A percentile compares a stretch with the other conserved stretches of the same genome.
Conservation (phyloP, 2,329 filamentous ascomycete species). For the Paecilomyces sp. region DNA sequence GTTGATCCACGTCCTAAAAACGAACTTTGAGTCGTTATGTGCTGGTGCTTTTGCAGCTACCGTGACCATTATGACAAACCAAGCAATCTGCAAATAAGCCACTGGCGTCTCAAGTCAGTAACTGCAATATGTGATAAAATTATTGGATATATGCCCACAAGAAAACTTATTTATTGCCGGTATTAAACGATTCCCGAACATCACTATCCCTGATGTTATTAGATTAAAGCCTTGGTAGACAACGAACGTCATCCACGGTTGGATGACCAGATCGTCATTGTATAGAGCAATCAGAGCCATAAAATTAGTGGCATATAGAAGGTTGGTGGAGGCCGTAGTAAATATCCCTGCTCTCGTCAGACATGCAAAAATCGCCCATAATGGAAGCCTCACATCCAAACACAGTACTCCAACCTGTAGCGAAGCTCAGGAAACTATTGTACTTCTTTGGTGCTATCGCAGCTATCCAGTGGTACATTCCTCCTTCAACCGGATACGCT, state of each 20-base stretch:
- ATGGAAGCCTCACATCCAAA: conserved; percentile 25
- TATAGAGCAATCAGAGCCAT: conserved; percentile 40
- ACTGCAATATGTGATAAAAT: no score
- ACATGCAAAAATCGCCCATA: not conserved
- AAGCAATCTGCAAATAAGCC: conserved; percentile 42
- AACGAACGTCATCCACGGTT: conserved; percentile 45
- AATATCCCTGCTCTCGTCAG: conserved; percentile 31
- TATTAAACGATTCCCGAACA: conserved; percentile 43
- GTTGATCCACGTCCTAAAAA: conserved; percentile 48
- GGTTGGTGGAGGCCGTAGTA: conserved; percentile 38
- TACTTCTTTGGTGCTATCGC: conserved; percentile 36
- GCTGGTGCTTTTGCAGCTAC: conserved; percentile 41
- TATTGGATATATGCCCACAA: conserved; percentile 11
- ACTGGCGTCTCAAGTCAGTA: conserved; percentile 13
- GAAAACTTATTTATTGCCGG: conserved; percentile 40
- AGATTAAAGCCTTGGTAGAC: conserved; percentile 33
- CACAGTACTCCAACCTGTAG: conserved; percentile 39
- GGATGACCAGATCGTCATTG: conserved; percentile 30
- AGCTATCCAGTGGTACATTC: conserved; percentile 48
- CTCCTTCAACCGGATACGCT: conserved; percentile 43
- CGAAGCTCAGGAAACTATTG: conserved; percentile 37
- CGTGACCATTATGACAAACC: conserved; percentile 42
- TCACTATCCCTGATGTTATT: conserved; percentile 37
- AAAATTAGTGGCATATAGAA: conserved; percentile 37
- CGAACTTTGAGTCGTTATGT: conserved; percentile 42